Base-by-base conservation (phyloP, 2,329 filamentous ascomycete species). In the Colletotrichum eremochloae region DNA sequence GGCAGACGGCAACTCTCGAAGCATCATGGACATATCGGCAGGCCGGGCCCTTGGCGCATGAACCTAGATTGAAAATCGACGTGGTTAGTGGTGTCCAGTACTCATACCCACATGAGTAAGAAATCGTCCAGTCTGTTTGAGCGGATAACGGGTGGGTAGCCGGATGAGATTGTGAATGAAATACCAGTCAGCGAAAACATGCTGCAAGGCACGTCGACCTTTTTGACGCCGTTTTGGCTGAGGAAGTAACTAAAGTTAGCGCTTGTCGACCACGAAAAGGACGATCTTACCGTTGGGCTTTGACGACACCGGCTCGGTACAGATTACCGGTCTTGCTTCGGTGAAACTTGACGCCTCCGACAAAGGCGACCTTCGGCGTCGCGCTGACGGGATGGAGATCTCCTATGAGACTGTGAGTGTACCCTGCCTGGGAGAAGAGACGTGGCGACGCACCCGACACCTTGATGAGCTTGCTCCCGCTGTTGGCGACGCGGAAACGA, bases 301-400 rank as follows among this genome's bases (percentile, higher is more conserved):
- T 91, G 72, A 96, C 88, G 68, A 94, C 87, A 74, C 93, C 91
- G 77, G 93, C 88, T 67, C 94, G 92, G 78, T 95, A 92, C 36
- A 97, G 88, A 76, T 97, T 97, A 74, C 95, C 95, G 76, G 92
- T 93, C 80, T 96, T 97, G 81, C 94, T 97, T 75, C 95, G 90
- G 77, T 94, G 88, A 79, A 97, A 97, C 75, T 89, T 91, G 77
- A 97, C 93, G 53, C 94, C 94, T 64, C 92, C 93, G 73, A 97
- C 85, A 7, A 86, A 84, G 52, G 92, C 88, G 74, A 87, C 89
- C 82, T 95, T 96, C 0, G 95, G 95, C 2, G 94, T 97, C 60
- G 87, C 85, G 65, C 88, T 90, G 66, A 89, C 86, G 48, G 88
- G 85, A 77, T 91, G 89, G 58, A 85, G 82, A 76, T 92, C 89